phyloP scores from a whole-genome alignment of 1,284 basidiomycete species.

The Apiotrichum laibachii region DNA sequence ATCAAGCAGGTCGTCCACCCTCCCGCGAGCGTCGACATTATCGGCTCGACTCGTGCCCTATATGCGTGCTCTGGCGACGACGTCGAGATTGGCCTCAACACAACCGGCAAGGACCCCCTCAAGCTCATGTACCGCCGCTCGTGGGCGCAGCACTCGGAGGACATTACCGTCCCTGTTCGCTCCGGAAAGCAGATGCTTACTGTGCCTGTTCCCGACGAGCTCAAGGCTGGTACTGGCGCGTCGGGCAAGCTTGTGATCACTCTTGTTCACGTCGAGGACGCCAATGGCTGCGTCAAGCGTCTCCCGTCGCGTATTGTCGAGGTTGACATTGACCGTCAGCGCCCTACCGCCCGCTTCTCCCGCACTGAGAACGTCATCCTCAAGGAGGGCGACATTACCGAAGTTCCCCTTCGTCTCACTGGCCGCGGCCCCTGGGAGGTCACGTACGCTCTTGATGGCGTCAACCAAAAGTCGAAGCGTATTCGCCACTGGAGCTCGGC shows the following conservation, averaged over 20 bases:
- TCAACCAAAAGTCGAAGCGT: constrained; percentile 55
- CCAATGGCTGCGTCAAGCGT: constrained; percentile 77
- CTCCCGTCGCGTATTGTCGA: constrained; percentile 73
- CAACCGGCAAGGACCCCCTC: constrained; percentile 85
- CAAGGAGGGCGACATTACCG: constrained; percentile 71
- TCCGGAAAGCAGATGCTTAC: constrained; percentile 48
- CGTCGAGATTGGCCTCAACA: constrained; percentile 71
- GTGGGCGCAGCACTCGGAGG: constrained; percentile 55
- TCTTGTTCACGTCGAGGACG: constrained; percentile 74
- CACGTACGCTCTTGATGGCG: constrained; percentile 64
- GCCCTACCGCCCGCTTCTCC: constrained; percentile 80
- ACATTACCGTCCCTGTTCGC: constrained; percentile 66
- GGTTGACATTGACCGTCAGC: constrained; percentile 82
- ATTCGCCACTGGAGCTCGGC: constrained; percentile 68
- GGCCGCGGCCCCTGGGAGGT: constrained; percentile 88
- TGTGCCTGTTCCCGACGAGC: constrained; percentile 36
- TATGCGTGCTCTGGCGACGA: constrained; percentile 65
- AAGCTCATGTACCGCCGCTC: constrained; percentile 75
- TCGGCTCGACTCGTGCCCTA: constrained; percentile 54
- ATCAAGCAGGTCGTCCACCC: constrained; percentile 86
- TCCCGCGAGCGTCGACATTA: constrained; percentile 73
- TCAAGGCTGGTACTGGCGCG: constrained; percentile 28
- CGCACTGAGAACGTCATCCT: constrained; percentile 62
- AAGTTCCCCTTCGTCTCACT: constrained; percentile 74
- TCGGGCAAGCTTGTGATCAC: constrained; percentile 40